Evolutionary conservation across 2,329 filamentous ascomycete species (phyloP).

Genomic region (Trichophyton verrucosum): DNA sequence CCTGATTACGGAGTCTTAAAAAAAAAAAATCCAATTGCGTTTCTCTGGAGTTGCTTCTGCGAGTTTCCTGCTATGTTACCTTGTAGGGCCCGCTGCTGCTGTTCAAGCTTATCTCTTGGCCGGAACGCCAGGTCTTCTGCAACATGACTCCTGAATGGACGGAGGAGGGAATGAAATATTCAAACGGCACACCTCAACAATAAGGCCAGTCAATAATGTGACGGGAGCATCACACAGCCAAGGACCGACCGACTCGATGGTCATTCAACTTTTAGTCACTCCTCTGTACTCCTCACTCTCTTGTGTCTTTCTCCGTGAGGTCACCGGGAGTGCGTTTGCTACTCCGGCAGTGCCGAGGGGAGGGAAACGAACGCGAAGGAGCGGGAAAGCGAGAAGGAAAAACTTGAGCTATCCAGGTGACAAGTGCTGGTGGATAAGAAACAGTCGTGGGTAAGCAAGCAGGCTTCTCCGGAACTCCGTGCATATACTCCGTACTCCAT

Average conservation of each 20-base stretch:
- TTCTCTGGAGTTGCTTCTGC: neutral
- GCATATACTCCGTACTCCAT: neutral
- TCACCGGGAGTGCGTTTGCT: too few relatives aligned
- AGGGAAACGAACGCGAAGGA: too few relatives aligned
- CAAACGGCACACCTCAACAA: too few relatives aligned
- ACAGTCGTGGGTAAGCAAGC: neutral
- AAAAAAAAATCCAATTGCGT: neutral
- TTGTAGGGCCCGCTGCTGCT: too few relatives aligned
- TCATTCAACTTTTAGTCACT: too few relatives aligned
- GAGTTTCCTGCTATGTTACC: neutral
- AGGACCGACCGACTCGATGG: too few relatives aligned
- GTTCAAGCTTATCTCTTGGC: neutral
- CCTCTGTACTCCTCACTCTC: too few relatives aligned
- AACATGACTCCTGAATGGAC: neutral
- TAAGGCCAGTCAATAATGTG: too few relatives aligned
- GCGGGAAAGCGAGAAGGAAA: neutral
- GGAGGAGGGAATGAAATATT: neutral
- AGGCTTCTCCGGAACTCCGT: neutral
- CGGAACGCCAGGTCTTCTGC: neutral
- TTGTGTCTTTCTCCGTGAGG: too few relatives aligned
- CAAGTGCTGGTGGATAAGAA: neutral
- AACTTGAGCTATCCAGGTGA: neutral
- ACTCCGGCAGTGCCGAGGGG: too few relatives aligned
- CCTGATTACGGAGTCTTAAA: neutral
- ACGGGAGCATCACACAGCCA: too few relatives aligned